These are phyloP conservation scores for Tarenaya hassleriana DNA, from an alignment of 345 rosid genomes.

Conservation along the genomic window DNA sequence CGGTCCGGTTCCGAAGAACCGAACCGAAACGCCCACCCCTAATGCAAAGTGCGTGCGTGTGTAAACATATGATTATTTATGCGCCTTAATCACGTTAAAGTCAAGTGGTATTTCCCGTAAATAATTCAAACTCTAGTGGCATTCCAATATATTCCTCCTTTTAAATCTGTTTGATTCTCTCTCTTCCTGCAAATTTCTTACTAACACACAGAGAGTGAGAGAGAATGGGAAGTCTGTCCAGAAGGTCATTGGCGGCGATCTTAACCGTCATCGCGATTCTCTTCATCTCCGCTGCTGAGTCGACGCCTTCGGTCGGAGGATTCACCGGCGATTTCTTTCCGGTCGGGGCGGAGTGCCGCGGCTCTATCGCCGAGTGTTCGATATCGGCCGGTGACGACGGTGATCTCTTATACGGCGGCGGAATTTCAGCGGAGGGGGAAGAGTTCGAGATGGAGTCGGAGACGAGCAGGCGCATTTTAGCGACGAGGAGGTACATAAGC, in stretches of 20 bases:
- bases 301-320: too few relatives aligned
- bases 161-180: conserved; percentile 22
- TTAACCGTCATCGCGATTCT: conserved; percentile 37
- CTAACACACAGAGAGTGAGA: conserved; percentile 1
- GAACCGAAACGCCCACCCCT: conserved; percentile 19
- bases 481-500: conserved; percentile 57
- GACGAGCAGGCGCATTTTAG: conserved; percentile 77
- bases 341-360: conserved; percentile 48
- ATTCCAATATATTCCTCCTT: conserved; percentile 7
- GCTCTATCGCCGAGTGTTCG: conserved; percentile 62
- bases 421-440: too few relatives aligned
- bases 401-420: conserved; percentile 20
- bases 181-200: conserved; percentile 18
- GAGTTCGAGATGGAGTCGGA: conserved; percentile 73
- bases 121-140: conserved; percentile 21
- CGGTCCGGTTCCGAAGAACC: too few relatives aligned
- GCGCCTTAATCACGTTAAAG: conserved; percentile 22
- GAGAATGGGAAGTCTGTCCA: conserved; percentile 23
- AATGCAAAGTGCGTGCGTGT: too few relatives aligned
- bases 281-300: conserved; percentile 33
- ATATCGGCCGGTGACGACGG: conserved; percentile 26
- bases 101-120: conserved; percentile 31
- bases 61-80: too few relatives aligned
- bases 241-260: conserved; percentile 15
- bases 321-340: conserved; percentile 36